Base-by-base conservation (phyloP, 257 asterid genomes). In the Gentiana macrophylla region DNA sequence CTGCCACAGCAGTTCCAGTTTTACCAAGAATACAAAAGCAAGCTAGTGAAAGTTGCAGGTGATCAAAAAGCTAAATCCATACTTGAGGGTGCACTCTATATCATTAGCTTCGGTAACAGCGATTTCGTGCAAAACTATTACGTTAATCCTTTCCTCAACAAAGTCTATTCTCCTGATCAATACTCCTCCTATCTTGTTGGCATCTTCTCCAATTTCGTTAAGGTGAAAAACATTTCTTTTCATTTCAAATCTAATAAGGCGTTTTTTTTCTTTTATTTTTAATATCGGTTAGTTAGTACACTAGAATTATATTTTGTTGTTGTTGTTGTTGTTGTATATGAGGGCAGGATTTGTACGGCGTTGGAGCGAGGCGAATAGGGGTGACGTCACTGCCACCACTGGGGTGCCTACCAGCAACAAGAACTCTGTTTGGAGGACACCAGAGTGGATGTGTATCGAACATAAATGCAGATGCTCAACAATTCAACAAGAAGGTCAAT, bases 371-470 rank as follows among this genome's bases (percentile, higher is more conserved):
- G 63, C 79, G 77, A 65, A 85, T 92, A 6, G 99, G 99, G 37
- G 94, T 78, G 51, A 92, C 94, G 50, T 88, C 99, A 52, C 82
- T 92, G 2, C 97, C 99, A 37, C 99, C 99, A 38, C n/a, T 76
- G 47, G 99, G 97, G 2, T 92, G 97, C 72, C 78, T 92, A 0
- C 99, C 95, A 0, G 81, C 84, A 8, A 74, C 98, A 10, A 78
- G 93, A 70, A 92, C 95, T 2, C 34, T 92, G 59, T 92, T 88
- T 58, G 95, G 97, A 4, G 75, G n/a, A 56, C 82, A 74, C 58
- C 76, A 88, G 67, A 67, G 63, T 0, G 99, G 97, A 33, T 92
- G 97, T 6, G 91, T 92, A 1, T 69, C 93, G 0, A 61, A 67
- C 35, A 62, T 92, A 74, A 88, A 88, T 68, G 70, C 84, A 1